phyloP scores from a whole-genome alignment of 2,329 filamentous ascomycete genomes.

The Penicillium sclerotiorum region DNA sequence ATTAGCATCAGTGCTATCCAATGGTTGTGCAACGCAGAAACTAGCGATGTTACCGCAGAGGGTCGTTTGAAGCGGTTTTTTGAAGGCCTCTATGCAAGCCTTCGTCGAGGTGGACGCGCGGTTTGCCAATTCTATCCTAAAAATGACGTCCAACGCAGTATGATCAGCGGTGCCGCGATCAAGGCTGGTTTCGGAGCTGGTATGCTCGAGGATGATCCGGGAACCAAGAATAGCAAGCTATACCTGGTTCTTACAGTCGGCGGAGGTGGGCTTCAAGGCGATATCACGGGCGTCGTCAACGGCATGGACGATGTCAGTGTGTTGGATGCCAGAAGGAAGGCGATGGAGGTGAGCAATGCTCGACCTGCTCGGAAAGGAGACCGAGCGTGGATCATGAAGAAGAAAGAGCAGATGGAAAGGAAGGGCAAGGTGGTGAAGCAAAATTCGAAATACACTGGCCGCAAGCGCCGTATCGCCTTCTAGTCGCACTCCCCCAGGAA shows the following conservation, averaged over 20 bases:
- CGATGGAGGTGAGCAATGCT: conserved; percentile 44
- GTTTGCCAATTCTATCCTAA: conserved; percentile 99
- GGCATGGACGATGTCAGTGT: conserved; percentile 89
- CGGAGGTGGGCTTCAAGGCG: conserved; percentile 63
- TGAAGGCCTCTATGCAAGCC: conserved; percentile 81
- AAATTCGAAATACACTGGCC: conserved; percentile 89
- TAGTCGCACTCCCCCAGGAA: too few species aligned
- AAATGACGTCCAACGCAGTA: conserved; percentile 85
- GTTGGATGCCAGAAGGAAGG: conserved; percentile 65
- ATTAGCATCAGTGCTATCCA: conserved; percentile 96
- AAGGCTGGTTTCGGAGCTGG: conserved; percentile 95
- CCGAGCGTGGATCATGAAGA: conserved; percentile 56
- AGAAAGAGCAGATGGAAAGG: conserved; percentile 88
- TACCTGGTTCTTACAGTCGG: conserved; percentile 94
- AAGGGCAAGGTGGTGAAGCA: conserved; percentile 95
- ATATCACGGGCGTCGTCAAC: conserved; percentile 87
- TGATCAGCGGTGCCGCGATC: conserved; percentile 90
- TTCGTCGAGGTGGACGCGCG: conserved; percentile 81
- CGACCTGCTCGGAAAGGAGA: conserved; percentile 50
- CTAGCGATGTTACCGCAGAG: conserved; percentile 76
- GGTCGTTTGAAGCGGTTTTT: conserved; percentile 85
- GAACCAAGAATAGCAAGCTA: conserved; percentile 95
- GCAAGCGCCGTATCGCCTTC: conserved; percentile 79
- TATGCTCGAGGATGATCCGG: conserved; percentile 90
- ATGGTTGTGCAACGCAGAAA: conserved; percentile 97